Percentiles rank a stretch among this genome's conserved stretches.
These are phyloP conservation scores for Xylaria cubensis DNA, from an alignment of 495 filamentous ascomycete genomes.

Conservation along the genomic window DNA sequence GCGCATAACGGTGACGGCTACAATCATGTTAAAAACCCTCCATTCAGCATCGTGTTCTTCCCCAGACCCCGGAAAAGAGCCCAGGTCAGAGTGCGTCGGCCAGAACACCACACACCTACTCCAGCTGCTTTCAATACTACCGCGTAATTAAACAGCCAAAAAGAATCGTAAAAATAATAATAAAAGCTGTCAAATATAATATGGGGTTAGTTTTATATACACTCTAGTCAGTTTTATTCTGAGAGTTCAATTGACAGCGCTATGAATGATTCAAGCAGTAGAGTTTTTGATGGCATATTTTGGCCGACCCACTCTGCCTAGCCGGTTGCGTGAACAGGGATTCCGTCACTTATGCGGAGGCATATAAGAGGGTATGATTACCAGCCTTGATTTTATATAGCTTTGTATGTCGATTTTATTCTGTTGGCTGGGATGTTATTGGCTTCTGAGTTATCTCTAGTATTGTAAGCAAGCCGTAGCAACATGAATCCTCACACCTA, in stretches of 20 bases:
- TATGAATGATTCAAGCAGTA: too few species aligned
- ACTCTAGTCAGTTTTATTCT: too few species aligned
- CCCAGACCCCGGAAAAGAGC: background rate
- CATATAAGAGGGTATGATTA: background rate
- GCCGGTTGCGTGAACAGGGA: background rate
- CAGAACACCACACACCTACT: too few species aligned
- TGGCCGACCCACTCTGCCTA: too few species aligned
- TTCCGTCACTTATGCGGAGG: constrained; percentile 5
- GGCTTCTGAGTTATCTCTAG: background rate
- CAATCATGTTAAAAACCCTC: constrained; percentile 19
- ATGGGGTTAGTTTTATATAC: too few species aligned
- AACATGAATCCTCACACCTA: constrained; percentile 43
- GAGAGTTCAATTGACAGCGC: too few species aligned
- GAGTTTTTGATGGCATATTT: too few species aligned
- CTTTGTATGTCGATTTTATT: background rate
- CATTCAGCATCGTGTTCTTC: constrained; percentile 22
- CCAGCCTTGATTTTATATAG: background rate
- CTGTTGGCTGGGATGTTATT: background rate
- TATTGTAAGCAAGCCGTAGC: background rate
- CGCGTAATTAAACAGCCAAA: too few species aligned
- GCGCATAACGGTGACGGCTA: constrained; percentile 8
- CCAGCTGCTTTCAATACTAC: too few species aligned
- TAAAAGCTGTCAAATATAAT: too few species aligned
- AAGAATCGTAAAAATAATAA: too few species aligned
- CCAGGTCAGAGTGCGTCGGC: background rate